Percentiles rank a stretch among this genome's conserved stretches.
phyloP scores from a whole-genome alignment of 1,284 basidiomycete species.

The Anthracocystis panici-leucophaei region DNA sequence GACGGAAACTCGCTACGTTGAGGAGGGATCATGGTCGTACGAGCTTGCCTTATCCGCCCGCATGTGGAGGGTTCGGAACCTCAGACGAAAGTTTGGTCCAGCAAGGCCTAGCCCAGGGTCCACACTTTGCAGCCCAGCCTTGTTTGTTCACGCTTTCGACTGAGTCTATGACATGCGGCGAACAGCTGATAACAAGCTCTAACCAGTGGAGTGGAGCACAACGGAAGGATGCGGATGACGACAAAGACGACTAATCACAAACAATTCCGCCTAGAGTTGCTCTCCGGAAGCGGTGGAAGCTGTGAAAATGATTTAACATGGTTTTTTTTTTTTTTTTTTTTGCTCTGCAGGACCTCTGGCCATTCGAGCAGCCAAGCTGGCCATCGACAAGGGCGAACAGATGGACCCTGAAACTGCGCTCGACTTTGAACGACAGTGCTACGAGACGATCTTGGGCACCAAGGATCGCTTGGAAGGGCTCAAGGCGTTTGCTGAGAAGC shows the following conservation, averaged over 20 bases:
- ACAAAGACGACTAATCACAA: background rate
- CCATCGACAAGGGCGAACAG: conserved; percentile 83
- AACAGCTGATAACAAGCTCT: conserved; percentile 4
- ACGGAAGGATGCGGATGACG: background rate
- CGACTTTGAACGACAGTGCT: conserved; percentile 87
- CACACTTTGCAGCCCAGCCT: background rate
- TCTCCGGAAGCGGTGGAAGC: conserved; percentile 19
- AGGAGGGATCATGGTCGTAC: background rate
- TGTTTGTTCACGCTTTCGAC: background rate
- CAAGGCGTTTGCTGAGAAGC: conserved; percentile 88
- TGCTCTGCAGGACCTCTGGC: conserved; percentile 81
- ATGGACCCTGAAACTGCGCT: conserved; percentile 77
- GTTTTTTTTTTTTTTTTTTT: background rate
- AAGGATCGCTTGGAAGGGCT: conserved; percentile 87
- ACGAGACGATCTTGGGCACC: conserved; percentile 82
- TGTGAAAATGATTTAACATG: conserved; percentile 10
- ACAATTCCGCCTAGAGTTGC: background rate
- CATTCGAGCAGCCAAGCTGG: conserved; percentile 86
- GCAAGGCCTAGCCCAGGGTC: background rate
- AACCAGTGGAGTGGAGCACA: background rate
- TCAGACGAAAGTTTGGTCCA: background rate
- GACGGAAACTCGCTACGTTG: background rate
- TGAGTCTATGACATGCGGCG: conserved; percentile 2
- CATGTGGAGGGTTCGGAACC: background rate
- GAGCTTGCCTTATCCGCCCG: background rate